Percentiles rank a stretch among this genome's conserved stretches.
Conservation (phyloP, 352 stramenopile genomes). For the Lagenidium giganteum region DNA sequence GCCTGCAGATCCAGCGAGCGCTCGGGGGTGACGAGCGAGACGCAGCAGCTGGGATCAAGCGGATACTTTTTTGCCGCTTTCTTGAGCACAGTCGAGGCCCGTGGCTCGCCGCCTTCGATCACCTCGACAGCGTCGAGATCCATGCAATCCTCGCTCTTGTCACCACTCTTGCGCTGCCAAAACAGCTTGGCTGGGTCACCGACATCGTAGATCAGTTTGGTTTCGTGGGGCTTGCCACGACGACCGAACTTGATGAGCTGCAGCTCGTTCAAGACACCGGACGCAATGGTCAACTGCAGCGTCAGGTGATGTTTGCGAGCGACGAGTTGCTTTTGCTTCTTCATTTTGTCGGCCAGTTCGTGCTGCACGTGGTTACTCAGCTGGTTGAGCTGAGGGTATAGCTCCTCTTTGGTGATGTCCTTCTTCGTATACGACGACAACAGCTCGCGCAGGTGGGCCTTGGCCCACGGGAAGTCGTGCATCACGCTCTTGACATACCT, state of each 20-base stretch:
- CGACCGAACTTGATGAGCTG: slow-evolving; percentile 66
- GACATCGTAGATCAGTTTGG: slow-evolving; percentile 66
- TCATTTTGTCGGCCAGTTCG: slow-evolving; percentile 34
- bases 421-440: slow-evolving; percentile 71
- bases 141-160: slow-evolving; percentile 58
- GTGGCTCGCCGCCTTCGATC: slow-evolving; percentile 32
- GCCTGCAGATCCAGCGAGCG: slow-evolving; percentile 64
- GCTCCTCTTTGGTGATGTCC: slow-evolving; percentile 61
- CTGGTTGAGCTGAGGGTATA: slow-evolving; percentile 72
- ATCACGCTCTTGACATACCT: slow-evolving; percentile 82
- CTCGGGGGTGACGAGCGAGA: slow-evolving; percentile 46
- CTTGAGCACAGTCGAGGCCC: slow-evolving; percentile 31
- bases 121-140: slow-evolving; percentile 46
- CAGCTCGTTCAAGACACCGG: slow-evolving; percentile 61
- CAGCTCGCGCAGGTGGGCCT: slow-evolving; percentile 57
- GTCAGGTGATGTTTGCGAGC: slow-evolving; percentile 61
- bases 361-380: slow-evolving; percentile 65
- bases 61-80: slow-evolving; percentile 32
- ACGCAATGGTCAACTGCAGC: slow-evolving; percentile 51
- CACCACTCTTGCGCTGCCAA: slow-evolving; percentile 74
- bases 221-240: slow-evolving; percentile 62
- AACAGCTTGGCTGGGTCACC: slow-evolving; percentile 58
- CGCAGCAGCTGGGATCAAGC: slow-evolving; percentile 35
- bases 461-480: slow-evolving; percentile 81
- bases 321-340: slow-evolving; percentile 39